These are phyloP conservation scores for Colletotrichum spaethianum DNA, from an alignment of 2,329 filamentous ascomycete genomes.

Conservation along the genomic window DNA sequence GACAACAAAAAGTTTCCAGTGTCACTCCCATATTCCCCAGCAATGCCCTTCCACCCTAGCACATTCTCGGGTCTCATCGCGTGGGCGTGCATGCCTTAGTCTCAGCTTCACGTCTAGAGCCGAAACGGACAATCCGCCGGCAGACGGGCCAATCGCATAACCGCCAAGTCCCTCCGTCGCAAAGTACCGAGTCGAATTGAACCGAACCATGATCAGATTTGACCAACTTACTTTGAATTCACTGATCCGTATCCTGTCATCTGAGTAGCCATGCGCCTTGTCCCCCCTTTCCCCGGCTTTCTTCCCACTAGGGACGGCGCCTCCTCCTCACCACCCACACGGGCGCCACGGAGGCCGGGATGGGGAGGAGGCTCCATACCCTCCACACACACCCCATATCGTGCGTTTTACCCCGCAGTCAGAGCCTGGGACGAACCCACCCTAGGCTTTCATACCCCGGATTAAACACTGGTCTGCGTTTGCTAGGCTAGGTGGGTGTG, in stretches of 20 bases:
- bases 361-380: conserved; percentile 13
- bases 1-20: not conserved
- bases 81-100: conserved; percentile 33
- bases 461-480: conserved; percentile 26
- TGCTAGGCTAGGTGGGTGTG: not conserved
- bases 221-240: conserved; percentile 6
- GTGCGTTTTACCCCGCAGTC: conserved; percentile 36
- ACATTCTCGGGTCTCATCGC: conserved; percentile 30
- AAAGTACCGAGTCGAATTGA: conserved; percentile 32
- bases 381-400: conserved; percentile 9
- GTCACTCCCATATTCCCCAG: not conserved
- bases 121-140: conserved; percentile 39
- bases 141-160: conserved; percentile 29
- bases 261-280: not conserved
- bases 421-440: conserved; percentile 29
- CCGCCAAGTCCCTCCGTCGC: conserved; percentile 38
- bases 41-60: not conserved
- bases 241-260: not conserved
- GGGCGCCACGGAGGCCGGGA: not conserved
- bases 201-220: conserved; percentile 1
- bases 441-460: conserved; percentile 24
- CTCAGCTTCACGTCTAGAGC: conserved; percentile 39
- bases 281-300: conserved; percentile 29
- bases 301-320: conserved; percentile 3
- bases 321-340: conserved; percentile 21